Evolutionary conservation across 2,329 filamentous ascomycete species (phyloP), one percentile per base, ranked within the genome.

Genomic region (Aspergillus sp.): DNA sequence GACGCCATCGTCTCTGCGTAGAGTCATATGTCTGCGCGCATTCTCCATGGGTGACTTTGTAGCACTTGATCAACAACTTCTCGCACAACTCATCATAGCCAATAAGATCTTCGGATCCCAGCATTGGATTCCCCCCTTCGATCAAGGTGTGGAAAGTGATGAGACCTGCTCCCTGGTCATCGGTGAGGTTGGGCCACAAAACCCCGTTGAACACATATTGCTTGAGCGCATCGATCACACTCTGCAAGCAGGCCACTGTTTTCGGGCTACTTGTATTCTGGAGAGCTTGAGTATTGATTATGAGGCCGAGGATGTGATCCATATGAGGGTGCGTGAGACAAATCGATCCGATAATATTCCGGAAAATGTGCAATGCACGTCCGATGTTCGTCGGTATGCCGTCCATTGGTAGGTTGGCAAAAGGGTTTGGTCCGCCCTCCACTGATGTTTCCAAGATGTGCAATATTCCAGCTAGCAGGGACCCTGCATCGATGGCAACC

Each of bases 281-380:
- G 17, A 95, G 83, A 3, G 89, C 87, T 4, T 94, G 92, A 0
- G 93, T 97, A 71, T 97, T 97, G 69, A 97, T 87, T 29, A 94
- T 89, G 61, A 97, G 89, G 10, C 89, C 94, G 17, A 89, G 86
- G 19, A 97, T 86, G 71, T 99, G 94, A 66, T 99, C 94, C 1
- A 99, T 81, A 73, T 99, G 94, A n/a, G 94, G 90, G 71, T 99
- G 94, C 0, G 93, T 99, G 64, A 99, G 91, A 56, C 97, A 83
- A 66, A 93, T 94, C 0, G 91, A 88, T 43, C 93, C 90, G 52
- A 99, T 83, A 45, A 97, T 82, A 51, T 87, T 82, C 50, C 87
- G 82, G 40, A 92, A 86, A 45, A 99, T 79, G 68, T 95, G 81
- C 3, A 88, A 81, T 2, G 91, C 92, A 29, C 25, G 25, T 29